phyloP scores from a whole-genome alignment of 345 rosid species.

The Turnera subulata region DNA sequence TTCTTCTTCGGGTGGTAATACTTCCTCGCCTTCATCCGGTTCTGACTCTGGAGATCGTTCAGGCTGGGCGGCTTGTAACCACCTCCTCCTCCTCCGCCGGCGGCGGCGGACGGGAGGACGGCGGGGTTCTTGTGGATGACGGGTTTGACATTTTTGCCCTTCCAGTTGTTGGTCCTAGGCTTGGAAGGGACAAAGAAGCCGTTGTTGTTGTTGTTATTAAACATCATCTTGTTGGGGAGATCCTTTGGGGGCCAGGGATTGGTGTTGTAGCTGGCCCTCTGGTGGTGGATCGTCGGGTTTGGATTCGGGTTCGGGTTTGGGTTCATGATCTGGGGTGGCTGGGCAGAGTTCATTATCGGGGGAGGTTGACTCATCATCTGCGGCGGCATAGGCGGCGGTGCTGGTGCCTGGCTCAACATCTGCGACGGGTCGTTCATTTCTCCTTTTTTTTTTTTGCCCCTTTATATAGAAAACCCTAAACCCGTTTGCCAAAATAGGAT shows the following conservation, averaged over 20 bases:
- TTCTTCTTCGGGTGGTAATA: slow-evolving; percentile 67
- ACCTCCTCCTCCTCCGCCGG: slow-evolving; percentile 22
- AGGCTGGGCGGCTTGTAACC: slow-evolving; percentile 83
- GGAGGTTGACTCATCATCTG: slow-evolving; percentile 43
- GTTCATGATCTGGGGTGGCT: slow-evolving; percentile 33
- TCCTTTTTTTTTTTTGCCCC: no score
- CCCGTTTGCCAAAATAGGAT: no score
- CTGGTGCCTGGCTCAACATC: slow-evolving; percentile 30
- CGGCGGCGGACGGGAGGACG: slow-evolving; percentile 14
- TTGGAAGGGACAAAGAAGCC: slow-evolving; percentile 23
- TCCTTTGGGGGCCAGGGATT: slow-evolving; percentile 31
- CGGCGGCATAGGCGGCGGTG: no score
- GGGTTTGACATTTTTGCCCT: slow-evolving; percentile 54
- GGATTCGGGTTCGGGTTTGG: slow-evolving; percentile 26
- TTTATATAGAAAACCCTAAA: slow-evolving; percentile 8
- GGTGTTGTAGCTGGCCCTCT: slow-evolving; percentile 20
- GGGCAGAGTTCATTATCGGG: slow-evolving; percentile 35
- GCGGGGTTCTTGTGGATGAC: slow-evolving; percentile 38
- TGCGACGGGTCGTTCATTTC: slow-evolving; percentile 55
- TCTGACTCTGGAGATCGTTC: slow-evolving; percentile 76
- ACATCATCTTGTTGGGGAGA: slow-evolving; percentile 35
- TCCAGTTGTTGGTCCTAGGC: slow-evolving; percentile 48
- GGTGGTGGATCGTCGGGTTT: slow-evolving; percentile 57
- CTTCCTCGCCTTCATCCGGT: slow-evolving; percentile 66
- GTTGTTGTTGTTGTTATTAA: slow-evolving; percentile 3